phyloP scores from a whole-genome alignment of 768 basidiomycete genomes.

The Trametes cingulata region DNA sequence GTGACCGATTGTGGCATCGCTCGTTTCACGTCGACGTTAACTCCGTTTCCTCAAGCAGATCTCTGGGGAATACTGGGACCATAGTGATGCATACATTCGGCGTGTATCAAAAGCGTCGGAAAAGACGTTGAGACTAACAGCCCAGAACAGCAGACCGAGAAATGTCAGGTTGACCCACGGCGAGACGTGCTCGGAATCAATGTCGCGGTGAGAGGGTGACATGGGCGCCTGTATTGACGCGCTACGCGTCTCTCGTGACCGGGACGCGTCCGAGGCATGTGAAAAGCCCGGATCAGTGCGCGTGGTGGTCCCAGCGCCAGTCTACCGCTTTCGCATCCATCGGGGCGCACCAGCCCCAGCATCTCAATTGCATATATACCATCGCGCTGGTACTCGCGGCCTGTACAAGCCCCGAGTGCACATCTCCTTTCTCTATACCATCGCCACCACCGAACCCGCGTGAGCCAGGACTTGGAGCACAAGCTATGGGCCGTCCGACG shows the following conservation, averaged over 20 bases:
- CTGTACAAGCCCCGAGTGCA: neutral
- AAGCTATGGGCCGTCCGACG: conserved; percentile 31
- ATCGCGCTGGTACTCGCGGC: too few relatives aligned
- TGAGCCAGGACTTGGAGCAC: neutral
- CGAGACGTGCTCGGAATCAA: neutral
- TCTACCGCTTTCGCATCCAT: neutral
- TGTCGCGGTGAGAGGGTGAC: too few relatives aligned
- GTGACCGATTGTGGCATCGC: neutral
- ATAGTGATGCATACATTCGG: too few relatives aligned
- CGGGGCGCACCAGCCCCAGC: neutral
- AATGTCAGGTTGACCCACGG: too few relatives aligned
- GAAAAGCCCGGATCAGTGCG: conserved; percentile 16
- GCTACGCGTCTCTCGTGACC: conserved; percentile 5
- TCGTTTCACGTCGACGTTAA: neutral
- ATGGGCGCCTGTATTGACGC: neutral
- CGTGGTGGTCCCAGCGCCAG: neutral
- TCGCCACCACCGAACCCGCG: neutral
- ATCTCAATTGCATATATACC: conserved; percentile 13
- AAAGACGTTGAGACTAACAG: too few relatives aligned
- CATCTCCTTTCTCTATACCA: neutral
- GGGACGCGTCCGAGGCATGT: conserved; percentile 19
- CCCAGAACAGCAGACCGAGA: too few relatives aligned
- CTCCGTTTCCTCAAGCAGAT: neutral
- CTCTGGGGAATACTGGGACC: too few relatives aligned
- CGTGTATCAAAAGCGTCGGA: too few relatives aligned